Base-by-base conservation (phyloP, 2,329 filamentous ascomycete species). In the Sporothrix mexicana region DNA sequence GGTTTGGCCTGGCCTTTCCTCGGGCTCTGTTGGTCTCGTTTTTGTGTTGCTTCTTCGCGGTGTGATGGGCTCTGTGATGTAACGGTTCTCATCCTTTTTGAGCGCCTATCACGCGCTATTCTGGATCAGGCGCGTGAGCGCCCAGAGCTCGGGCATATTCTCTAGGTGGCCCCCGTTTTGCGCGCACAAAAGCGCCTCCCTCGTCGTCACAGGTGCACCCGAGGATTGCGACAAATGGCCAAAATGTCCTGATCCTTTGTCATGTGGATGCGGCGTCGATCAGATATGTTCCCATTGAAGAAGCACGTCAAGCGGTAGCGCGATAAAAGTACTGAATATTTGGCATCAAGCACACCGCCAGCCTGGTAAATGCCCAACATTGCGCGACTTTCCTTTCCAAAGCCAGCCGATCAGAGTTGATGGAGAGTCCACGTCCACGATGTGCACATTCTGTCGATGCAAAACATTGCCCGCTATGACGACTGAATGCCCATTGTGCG, bases 101-200 rank as follows among this genome's bases (percentile, higher is more conserved):
- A 15, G 20, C 13, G 36, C 23, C 43, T 23, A 45, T 70, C 68
- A 70, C 68, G 53, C 68, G 68, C 68, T 57, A 61, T 30, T 3
- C 68, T 45, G n/a, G 36, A 70, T 61, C 53, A 61, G 41, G 68
- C 36, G 68, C 36, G 43, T n/a, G 13, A 51, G 10, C 10, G 20
- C 20, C n/a, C 20, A n/a, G 2, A 36, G 7, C 30, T 36, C 30
- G 30, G 30, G 4, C 30, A 36, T 5, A 36, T 6, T 23, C 6
- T 67, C 10, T 25, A n/a, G 43, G 12, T 7, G 17, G 17, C 5
- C 61, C 61, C 23, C 9, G 20, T 36, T 51, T 67, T 36, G 64
- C 23, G 64, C 64, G 45, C 45, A 17, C 20, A 57, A 57, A 47
- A 6, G 67, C 36, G 30, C 67, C 36, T 10, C 25, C 47, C n/a